Conservation (phyloP, 73 alveolate genomes). For the Diophrys sp. region DNA sequence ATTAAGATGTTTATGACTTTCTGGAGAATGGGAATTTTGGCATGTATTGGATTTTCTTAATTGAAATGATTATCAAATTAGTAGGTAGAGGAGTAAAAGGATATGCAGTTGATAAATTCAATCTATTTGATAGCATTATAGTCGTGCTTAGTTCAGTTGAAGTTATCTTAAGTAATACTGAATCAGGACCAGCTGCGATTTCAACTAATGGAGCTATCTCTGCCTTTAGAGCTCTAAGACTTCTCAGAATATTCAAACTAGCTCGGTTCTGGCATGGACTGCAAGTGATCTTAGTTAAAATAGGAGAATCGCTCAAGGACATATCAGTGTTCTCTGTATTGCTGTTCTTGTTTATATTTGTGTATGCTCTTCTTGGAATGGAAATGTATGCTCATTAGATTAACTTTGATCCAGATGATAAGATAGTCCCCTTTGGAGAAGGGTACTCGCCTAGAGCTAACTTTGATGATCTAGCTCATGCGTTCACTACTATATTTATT, state of each 20-base stretch:
- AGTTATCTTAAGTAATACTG: constrained; percentile 26
- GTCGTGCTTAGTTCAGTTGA: constrained; percentile 58
- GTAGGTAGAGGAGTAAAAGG: constrained; percentile 62
- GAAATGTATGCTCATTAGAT: constrained; percentile 65
- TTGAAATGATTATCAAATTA: constrained; percentile 67
- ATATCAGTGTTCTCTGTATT: constrained; percentile 47
- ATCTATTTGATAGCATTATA: constrained; percentile 66
- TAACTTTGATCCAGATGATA: constrained; percentile 31
- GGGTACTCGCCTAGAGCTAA: constrained; percentile 14
- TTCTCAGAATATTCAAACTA: constrained; percentile 65
- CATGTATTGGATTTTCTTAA: constrained; percentile 35
- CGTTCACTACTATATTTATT: constrained; percentile 53
- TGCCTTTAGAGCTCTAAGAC: constrained; percentile 71
- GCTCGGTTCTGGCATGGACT: constrained; percentile 55
- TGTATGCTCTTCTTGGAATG: constrained; percentile 71
- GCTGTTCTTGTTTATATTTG: constrained; percentile 55
- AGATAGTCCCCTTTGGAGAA: not conserved
- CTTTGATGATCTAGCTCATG: constrained; percentile 35
- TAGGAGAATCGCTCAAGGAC: constrained; percentile 37
- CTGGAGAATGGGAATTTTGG: constrained; percentile 28
- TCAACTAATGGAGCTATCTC: constrained; percentile 58
- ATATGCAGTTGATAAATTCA: constrained; percentile 66
- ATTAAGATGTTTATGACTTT: not conserved
- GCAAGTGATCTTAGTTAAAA: constrained; percentile 42
- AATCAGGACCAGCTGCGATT: constrained; percentile 3